Percentiles rank a stretch among this genome's conserved stretches.
Evolutionary conservation across 352 stramenopile species (phyloP).

Genomic region (Elongisporangium senticosum): DNA sequence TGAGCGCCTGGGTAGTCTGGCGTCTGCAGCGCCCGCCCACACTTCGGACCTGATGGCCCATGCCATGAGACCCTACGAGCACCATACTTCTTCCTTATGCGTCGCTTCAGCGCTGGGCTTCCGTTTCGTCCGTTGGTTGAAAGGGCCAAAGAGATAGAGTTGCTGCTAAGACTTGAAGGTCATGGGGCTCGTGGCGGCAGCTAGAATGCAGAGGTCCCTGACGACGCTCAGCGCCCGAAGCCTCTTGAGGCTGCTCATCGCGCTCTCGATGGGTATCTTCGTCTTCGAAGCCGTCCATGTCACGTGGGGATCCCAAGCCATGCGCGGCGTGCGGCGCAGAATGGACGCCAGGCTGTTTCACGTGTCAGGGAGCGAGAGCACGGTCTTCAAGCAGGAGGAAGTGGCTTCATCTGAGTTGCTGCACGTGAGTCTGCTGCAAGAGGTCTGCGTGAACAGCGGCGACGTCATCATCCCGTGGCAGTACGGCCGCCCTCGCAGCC

Average conservation of each 20-base stretch:
- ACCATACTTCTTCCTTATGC: not conserved
- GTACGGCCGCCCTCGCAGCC: conserved; percentile 10
- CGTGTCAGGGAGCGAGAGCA: not conserved
- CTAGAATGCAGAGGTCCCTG: not conserved
- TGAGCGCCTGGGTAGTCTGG: too few species aligned
- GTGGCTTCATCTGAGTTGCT: conserved; percentile 7
- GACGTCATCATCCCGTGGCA: conserved; percentile 27
- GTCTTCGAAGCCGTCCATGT: not conserved
- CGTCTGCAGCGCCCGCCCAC: too few species aligned
- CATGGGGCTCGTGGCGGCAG: not conserved
- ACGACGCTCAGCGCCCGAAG: not conserved
- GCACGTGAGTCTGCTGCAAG: conserved; percentile 29
- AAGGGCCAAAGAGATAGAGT: too few species aligned
- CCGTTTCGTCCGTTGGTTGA: not conserved
- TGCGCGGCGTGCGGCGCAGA: not conserved
- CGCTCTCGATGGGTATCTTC: not conserved
- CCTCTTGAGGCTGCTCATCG: not conserved
- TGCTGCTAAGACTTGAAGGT: not conserved
- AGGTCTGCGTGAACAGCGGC: conserved; percentile 21
- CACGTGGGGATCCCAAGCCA: not conserved
- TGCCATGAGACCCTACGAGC: not conserved
- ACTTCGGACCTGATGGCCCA: too few species aligned
- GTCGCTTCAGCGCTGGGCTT: not conserved
- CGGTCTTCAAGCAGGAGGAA: not conserved
- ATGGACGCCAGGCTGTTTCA: not conserved